Conservation (phyloP, 106 monocot species). For the Dendrobium catenatum region DNA sequence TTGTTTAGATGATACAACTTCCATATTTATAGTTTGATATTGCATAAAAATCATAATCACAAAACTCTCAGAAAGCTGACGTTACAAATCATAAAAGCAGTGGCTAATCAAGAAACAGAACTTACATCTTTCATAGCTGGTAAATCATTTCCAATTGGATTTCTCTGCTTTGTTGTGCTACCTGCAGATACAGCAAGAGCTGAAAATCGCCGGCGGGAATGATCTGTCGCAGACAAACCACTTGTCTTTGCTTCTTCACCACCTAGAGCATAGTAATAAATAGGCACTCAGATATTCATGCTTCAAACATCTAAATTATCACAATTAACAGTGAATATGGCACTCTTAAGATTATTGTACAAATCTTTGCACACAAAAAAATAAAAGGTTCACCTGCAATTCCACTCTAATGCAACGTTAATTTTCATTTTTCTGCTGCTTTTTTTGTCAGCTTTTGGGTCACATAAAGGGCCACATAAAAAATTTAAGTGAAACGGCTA, state of each 20-base stretch:
- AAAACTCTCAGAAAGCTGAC: neutral
- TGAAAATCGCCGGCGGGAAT: slow-evolving; percentile 55
- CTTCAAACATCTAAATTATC: neutral
- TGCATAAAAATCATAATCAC: neutral
- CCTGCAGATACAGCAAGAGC: slow-evolving; percentile 43
- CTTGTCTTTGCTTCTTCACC: slow-evolving; percentile 69
- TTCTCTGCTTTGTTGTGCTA: slow-evolving; percentile 73
- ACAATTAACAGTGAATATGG: too few relatives aligned
- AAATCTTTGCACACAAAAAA: neutral
- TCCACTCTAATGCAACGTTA: too few relatives aligned
- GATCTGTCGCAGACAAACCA: slow-evolving; percentile 63
- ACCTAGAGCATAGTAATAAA: slow-evolving; percentile 29
- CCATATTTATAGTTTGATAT: neutral
- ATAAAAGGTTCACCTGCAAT: neutral
- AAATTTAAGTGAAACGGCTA: too few relatives aligned
- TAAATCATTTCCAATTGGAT: slow-evolving; percentile 53
- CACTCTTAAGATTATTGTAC: neutral
- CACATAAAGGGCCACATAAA: too few relatives aligned
- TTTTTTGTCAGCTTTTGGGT: too few relatives aligned
- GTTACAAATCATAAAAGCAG: slow-evolving; percentile 12
- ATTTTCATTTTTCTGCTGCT: too few relatives aligned
- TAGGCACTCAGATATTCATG: neutral
- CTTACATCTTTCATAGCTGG: slow-evolving; percentile 51
- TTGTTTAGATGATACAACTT: neutral
- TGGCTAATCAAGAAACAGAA: neutral